Conservation (phyloP, 257 asterid species). For the Petrea volubilis region DNA sequence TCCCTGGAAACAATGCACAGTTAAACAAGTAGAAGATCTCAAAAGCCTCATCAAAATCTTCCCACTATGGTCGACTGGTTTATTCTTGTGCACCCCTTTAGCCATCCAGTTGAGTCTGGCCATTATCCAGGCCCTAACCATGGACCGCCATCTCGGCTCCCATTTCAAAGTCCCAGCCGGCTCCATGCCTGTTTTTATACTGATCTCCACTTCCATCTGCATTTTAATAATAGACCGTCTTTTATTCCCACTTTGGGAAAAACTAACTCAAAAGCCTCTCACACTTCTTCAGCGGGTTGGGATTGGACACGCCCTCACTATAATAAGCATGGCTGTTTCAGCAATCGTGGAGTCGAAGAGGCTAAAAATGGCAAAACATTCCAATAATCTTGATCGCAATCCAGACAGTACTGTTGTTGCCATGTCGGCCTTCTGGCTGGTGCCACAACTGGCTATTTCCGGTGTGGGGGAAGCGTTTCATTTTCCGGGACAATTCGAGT, state of each 20-base stretch:
- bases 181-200: constrained; percentile 53
- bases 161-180: constrained; percentile 65
- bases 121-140: constrained; percentile 64
- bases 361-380: constrained; percentile 26
- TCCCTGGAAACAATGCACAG: constrained; percentile 49
- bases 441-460: constrained; percentile 50
- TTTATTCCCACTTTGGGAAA: constrained; percentile 49
- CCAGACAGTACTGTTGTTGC: constrained; percentile 9
- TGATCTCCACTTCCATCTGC: constrained; percentile 48
- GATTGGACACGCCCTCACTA: constrained; percentile 46
- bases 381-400: constrained; percentile 5
- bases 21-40: constrained; percentile 64
- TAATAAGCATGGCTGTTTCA: constrained; percentile 52
- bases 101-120: constrained; percentile 59
- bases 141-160: constrained; percentile 57
- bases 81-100: constrained; percentile 59
- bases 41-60: constrained; percentile 55
- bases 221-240: constrained; percentile 53
- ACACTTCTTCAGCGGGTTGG: constrained; percentile 66
- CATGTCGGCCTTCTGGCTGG: constrained; percentile 62
- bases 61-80: constrained; percentile 71
- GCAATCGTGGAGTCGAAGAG: constrained; percentile 61
- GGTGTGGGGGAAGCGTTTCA: constrained; percentile 69
- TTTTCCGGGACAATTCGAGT: constrained; percentile 53
- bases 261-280: constrained; percentile 35